Conservation (phyloP, 495 filamentous ascomycete species). For the Penicillium goetzii region DNA sequence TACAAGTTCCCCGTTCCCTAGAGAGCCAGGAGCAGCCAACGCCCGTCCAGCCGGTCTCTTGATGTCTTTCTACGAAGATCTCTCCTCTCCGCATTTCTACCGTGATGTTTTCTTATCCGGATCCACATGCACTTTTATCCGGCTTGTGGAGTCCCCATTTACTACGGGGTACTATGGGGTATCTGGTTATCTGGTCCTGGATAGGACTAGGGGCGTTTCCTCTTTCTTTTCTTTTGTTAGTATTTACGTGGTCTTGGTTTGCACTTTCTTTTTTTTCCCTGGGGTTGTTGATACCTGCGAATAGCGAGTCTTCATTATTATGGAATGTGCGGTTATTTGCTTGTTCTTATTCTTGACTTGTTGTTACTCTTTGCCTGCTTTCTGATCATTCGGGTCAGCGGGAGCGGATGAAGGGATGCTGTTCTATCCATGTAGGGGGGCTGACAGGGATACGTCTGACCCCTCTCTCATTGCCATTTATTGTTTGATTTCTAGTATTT, state of each 20-base stretch:
- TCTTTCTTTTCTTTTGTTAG: conserved; percentile 11
- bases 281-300: conserved; percentile 27
- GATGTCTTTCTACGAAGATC: conserved; percentile 10
- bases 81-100: conserved; percentile 7
- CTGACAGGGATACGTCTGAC: conserved; percentile 1
- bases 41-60: conserved; percentile 46
- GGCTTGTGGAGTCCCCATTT: not conserved
- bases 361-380: conserved; percentile 10
- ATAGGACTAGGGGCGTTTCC: conserved; percentile 3
- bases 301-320: conserved; percentile 20
- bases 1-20: conserved; percentile 40
- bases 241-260: conserved; percentile 3
- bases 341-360: not conserved
- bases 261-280: conserved; percentile 16
- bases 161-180: not conserved
- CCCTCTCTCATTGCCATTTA: not conserved
- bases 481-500: conserved; percentile 13
- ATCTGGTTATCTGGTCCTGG: not conserved
- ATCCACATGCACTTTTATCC: not conserved
- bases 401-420: conserved; percentile 33
- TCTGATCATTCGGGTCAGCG: conserved; percentile 29
- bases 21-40: conserved; percentile 36
- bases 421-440: not conserved
- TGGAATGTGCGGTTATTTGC: not conserved
- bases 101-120: not conserved